These are phyloP conservation scores for Lipomyces chichibuensis DNA, from an alignment of 805 yeast species.

Conservation along the genomic window DNA sequence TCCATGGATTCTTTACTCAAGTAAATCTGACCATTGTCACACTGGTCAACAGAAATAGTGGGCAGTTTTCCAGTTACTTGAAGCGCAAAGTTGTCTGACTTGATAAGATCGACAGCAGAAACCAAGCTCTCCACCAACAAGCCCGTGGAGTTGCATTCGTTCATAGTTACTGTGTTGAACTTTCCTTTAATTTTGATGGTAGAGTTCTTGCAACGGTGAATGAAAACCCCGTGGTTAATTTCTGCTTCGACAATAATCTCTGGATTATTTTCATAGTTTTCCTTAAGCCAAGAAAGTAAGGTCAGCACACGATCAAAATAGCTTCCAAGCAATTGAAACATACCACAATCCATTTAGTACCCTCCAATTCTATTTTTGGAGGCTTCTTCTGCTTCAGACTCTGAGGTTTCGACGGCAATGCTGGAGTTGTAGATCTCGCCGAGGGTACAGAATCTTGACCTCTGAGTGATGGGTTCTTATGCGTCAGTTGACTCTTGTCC, in stretches of 20 bases:
- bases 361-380: constrained; percentile 69
- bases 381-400: constrained; percentile 58
- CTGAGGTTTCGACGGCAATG: constrained; percentile 85
- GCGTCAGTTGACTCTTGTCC: constrained; percentile 91
- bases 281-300: constrained; percentile 39
- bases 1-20: constrained; percentile 70
- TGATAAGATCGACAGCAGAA: constrained; percentile 85
- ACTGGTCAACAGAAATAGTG: constrained; percentile 82
- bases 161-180: constrained; percentile 82
- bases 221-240: constrained; percentile 84
- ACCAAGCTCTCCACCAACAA: constrained; percentile 82
- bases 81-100: constrained; percentile 75
- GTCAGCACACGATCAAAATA: not conserved
- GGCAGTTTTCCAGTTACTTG: constrained; percentile 86
- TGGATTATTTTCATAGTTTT: constrained; percentile 67
- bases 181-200: constrained; percentile 88
- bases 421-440: constrained; percentile 28
- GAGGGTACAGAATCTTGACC: constrained; percentile 54
- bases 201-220: constrained; percentile 74
- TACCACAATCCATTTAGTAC: constrained; percentile 79
- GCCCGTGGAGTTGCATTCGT: constrained; percentile 71
- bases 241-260: constrained; percentile 77
- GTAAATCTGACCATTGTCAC: constrained; percentile 82
- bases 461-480: constrained; percentile 84
- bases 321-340: not conserved